phyloP scores from a whole-genome alignment of 225 moss, liverwort and hornwort genomes.

The Lunularia cruciata region DNA sequence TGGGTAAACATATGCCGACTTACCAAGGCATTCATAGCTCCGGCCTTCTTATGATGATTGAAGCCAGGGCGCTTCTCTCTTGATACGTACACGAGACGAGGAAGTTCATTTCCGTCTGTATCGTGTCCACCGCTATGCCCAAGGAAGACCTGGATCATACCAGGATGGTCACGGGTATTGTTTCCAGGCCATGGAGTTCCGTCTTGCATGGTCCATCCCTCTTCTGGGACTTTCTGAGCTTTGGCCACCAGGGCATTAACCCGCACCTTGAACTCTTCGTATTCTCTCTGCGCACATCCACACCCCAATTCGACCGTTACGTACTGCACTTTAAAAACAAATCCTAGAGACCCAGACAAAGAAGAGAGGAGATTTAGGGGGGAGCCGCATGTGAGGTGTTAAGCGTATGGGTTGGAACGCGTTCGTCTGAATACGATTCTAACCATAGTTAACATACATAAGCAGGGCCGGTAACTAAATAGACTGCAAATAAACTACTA shows the following conservation, averaged over 20 bases:
- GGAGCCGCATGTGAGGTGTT: no score
- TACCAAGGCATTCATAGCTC: constrained; percentile 91
- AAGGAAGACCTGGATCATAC: constrained; percentile 95
- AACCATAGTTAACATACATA: no score
- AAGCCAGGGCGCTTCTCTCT: constrained; percentile 94
- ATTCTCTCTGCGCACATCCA: constrained; percentile 60
- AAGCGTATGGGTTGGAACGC: no score
- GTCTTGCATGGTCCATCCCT: constrained; percentile 99
- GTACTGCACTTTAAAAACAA: no score
- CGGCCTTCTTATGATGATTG: constrained; percentile 96
- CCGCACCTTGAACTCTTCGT: constrained; percentile 95
- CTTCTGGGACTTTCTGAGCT: constrained; percentile 85
- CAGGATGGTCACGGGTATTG: constrained; percentile 84
- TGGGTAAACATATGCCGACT: neutral
- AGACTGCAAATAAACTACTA: no score
- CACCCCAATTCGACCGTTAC: no score
- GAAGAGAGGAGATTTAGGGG: no score
- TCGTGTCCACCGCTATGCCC: constrained; percentile 94
- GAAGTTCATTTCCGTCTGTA: constrained; percentile 88
- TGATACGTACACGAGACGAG: constrained; percentile 89
- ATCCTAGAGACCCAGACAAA: no score
- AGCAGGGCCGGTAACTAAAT: no score
- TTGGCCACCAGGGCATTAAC: constrained; percentile 88
- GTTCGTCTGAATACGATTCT: no score
- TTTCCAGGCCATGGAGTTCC: constrained; percentile 99